These are phyloP conservation scores for Alternaria conjuncta DNA, from an alignment of 2,329 filamentous ascomycete genomes.

Conservation along the genomic window DNA sequence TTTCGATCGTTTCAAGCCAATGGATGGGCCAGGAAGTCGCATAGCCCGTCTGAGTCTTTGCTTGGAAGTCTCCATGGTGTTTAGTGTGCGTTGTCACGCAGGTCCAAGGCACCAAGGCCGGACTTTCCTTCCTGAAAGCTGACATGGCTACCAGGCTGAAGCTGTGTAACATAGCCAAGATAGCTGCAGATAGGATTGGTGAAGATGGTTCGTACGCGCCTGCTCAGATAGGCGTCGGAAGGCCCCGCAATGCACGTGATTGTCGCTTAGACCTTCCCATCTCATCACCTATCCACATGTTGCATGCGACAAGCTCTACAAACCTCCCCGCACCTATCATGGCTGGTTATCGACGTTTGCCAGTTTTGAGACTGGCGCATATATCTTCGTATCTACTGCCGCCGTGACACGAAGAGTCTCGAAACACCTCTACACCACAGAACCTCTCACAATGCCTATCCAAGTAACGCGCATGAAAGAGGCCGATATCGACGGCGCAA, in stretches of 20 bases:
- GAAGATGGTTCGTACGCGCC: neutral
- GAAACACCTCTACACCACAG: neutral
- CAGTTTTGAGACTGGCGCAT: neutral
- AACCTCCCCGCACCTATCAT: slow-evolving; percentile 21
- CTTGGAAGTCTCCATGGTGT: neutral
- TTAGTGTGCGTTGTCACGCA: neutral
- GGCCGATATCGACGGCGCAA: slow-evolving; percentile 67
- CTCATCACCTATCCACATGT: slow-evolving; percentile 1
- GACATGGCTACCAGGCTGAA: neutral
- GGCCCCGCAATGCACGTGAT: slow-evolving; percentile 4
- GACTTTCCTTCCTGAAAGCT: neutral
- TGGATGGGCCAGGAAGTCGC: neutral
- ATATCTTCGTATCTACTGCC: neutral
- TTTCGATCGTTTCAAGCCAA: neutral
- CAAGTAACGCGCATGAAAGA: slow-evolving; percentile 63
- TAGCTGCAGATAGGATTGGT: neutral
- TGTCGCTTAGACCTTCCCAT: slow-evolving; percentile 9
- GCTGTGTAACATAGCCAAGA: neutral
- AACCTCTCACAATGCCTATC: slow-evolving; percentile 51
- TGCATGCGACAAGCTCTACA: slow-evolving; percentile 6
- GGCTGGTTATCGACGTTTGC: slow-evolving; percentile 2
- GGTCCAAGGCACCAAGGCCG: neutral
- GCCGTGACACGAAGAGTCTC: neutral
- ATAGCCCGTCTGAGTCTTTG: neutral
- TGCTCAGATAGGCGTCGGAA: neutral